Evolutionary conservation across 2,329 filamentous ascomycete genomes (phyloP).

Genomic region (Pseudonectria buxi): DNA sequence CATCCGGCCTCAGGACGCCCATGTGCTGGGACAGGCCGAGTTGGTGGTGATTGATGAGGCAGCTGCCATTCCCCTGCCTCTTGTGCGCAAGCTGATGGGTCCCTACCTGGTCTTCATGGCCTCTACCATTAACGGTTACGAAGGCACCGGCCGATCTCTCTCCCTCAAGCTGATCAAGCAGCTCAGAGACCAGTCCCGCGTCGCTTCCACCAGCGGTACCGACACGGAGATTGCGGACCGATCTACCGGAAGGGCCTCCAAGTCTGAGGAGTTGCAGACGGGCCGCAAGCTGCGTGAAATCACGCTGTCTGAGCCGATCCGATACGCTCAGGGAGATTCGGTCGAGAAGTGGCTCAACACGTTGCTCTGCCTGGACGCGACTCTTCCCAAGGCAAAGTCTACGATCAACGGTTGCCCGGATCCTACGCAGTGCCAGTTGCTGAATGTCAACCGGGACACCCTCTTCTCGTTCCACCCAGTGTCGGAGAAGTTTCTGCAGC

Average conservation of each 20-base stretch:
- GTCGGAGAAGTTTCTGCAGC: constrained; percentile 93
- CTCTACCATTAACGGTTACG: constrained; percentile 97
- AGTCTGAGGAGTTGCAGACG: constrained; percentile 55
- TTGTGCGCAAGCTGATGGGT: constrained; percentile 90
- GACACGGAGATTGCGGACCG: constrained; percentile 68
- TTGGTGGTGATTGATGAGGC: constrained; percentile 95
- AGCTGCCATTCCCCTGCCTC: constrained; percentile 86
- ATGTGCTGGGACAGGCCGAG: constrained; percentile 91
- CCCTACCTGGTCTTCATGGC: constrained; percentile 99
- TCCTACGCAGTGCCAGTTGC: constrained; percentile 82
- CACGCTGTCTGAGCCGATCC: constrained; percentile 85
- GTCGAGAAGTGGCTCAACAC: constrained; percentile 97
- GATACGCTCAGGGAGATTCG: constrained; percentile 82
- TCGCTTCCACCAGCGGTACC: constrained; percentile 46
- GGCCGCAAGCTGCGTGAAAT: constrained; percentile 84
- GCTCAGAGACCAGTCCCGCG: constrained; percentile 83
- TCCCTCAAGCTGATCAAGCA: constrained; percentile 97
- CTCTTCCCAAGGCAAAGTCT: constrained; percentile 69
- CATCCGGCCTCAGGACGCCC: constrained; percentile 91
- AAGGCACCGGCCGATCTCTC: constrained; percentile 89
- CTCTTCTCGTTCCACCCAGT: constrained; percentile 97
- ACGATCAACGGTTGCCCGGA: constrained; percentile 77
- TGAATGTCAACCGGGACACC: constrained; percentile 93
- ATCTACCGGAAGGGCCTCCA: constrained; percentile 65
- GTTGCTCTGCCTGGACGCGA: constrained; percentile 88